phyloP scores from a whole-genome alignment of 176 grass and related monocot species.

The Oryza meyeriana region DNA sequence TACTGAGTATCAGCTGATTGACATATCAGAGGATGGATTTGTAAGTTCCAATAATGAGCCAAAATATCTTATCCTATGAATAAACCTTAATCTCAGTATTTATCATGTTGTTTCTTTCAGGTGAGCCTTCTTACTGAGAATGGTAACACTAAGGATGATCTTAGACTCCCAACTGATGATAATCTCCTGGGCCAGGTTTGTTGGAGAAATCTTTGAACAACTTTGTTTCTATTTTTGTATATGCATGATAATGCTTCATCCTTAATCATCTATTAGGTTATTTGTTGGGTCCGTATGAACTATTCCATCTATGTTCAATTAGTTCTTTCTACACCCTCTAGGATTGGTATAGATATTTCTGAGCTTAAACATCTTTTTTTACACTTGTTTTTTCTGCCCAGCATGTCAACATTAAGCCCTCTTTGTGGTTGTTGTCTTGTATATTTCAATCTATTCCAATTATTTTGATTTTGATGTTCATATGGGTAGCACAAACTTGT shows the following conservation, averaged over 20 bases:
- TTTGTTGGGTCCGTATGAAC: neutral
- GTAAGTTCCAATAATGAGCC: constrained; percentile 37
- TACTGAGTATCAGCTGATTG: constrained; percentile 93
- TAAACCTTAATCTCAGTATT: neutral
- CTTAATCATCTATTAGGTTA: constrained; percentile 10
- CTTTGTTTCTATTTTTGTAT: neutral
- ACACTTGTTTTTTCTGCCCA: neutral
- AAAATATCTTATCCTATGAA: neutral
- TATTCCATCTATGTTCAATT: neutral
- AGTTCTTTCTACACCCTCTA: neutral
- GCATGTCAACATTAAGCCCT: neutral
- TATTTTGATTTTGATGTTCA: neutral
- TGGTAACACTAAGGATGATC: constrained; percentile 89
- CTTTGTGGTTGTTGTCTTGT: neutral
- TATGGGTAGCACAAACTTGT: neutral
- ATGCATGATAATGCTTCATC: neutral
- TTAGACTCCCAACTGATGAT: constrained; percentile 90
- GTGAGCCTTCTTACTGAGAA: constrained; percentile 83
- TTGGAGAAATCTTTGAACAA: constrained; percentile 11
- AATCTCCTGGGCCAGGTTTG: constrained; percentile 61
- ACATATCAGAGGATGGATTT: constrained; percentile 99
- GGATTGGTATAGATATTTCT: neutral
- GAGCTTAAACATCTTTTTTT: neutral
- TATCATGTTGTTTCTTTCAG: constrained; percentile 40
- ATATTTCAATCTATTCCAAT: neutral